Evolutionary conservation across 225 moss, liverwort and hornwort genomes (phyloP).

Genomic region (Antitrichia curtipendula): DNA sequence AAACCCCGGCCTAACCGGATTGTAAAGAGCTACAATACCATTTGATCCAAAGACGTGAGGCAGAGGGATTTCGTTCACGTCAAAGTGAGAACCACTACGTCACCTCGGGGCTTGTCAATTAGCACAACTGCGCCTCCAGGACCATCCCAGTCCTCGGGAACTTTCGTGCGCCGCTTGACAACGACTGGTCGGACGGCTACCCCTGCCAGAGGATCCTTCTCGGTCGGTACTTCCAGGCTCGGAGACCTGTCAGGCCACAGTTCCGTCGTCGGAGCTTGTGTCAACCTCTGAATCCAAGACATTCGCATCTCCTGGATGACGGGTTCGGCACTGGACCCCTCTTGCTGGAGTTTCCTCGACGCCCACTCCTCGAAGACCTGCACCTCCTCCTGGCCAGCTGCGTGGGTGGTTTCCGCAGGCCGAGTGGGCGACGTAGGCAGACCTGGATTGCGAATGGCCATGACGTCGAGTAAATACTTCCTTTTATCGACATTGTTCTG

Average conservation of each 20-base stretch:
- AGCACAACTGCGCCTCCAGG: constrained; percentile 75
- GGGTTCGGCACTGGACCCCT: constrained; percentile 21
- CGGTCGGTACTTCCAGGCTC: not conserved
- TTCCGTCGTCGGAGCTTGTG: not conserved
- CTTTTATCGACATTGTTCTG: not conserved
- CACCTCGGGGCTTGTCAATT: constrained; percentile 92
- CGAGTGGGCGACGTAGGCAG: not conserved
- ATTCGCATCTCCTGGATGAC: constrained; percentile 53
- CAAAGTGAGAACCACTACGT: not conserved
- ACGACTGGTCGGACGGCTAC: constrained; percentile 6
- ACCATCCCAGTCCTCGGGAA: constrained; percentile 70
- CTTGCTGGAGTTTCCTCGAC: constrained; percentile 19
- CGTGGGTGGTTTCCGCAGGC: not conserved
- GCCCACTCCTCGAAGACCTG: constrained; percentile 58
- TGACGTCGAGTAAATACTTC: constrained; percentile 9
- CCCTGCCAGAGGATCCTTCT: constrained; percentile 6
- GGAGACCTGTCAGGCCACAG: not conserved
- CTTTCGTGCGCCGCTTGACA: constrained; percentile 23
- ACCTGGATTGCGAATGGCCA: constrained; percentile 5
- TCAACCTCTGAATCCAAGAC: constrained; percentile 11
- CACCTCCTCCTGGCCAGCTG: not conserved
- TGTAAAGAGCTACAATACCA: not conserved
- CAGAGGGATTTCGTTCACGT: not conserved
- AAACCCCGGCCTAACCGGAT: not conserved
- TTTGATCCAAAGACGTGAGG: not conserved